Evolutionary conservation across 192 early-diverging fungal species (phyloP).

Genomic region (Rhizophagus clarus): DNA sequence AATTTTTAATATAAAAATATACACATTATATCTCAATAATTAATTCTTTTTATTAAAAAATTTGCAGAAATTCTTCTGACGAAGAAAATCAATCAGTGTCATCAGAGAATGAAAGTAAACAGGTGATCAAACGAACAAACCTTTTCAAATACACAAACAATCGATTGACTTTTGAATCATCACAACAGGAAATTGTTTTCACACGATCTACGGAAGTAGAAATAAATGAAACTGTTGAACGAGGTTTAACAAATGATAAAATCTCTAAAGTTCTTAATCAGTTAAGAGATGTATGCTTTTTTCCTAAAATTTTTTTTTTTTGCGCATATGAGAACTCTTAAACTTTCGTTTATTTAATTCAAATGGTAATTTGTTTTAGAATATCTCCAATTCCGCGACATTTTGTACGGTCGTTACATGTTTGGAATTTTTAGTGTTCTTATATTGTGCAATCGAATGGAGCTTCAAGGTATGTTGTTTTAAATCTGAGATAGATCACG

Average conservation of each 20-base stretch:
- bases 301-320: background rate
- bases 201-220: background rate
- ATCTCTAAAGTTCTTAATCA: background rate
- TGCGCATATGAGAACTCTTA: background rate
- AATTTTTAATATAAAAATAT: background rate
- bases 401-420: conserved; percentile 3
- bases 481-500: background rate
- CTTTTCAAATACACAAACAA: background rate
- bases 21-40: background rate
- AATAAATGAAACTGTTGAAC: background rate
- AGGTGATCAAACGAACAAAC: background rate
- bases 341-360: background rate
- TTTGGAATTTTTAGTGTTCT: background rate
- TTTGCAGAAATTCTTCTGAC: background rate
- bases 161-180: background rate
- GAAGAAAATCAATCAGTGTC: background rate
- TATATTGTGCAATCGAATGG: conserved; percentile 30
- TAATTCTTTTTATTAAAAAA: background rate
- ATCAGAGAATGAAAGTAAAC: background rate
- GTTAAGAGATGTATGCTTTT: background rate
- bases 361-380: background rate
- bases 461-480: background rate
- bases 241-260: background rate
- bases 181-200: background rate
- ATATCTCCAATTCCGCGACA: conserved; percentile 4